Percentiles rank a stretch among this genome's conserved stretches.
These are phyloP conservation scores for Laguncularia racemosa DNA, from an alignment of 345 rosid species.

Conservation along the genomic window DNA sequence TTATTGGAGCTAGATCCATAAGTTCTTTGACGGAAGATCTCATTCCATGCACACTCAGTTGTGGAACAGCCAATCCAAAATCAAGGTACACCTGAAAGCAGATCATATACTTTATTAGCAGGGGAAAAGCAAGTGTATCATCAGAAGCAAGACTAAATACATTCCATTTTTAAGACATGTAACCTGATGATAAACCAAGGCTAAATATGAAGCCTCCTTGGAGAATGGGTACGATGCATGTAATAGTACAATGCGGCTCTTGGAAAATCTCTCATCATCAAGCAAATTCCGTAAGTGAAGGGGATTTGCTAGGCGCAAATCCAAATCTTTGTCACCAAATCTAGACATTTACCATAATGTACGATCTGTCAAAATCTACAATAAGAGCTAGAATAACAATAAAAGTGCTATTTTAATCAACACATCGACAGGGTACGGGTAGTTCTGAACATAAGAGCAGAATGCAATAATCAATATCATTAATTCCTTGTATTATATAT, in stretches of 20 bases:
- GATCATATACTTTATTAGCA: not conserved
- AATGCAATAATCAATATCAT: no score
- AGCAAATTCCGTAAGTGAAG: conserved; percentile 72
- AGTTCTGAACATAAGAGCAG: no score
- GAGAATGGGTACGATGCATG: conserved; percentile 98
- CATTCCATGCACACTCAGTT: conserved; percentile 89
- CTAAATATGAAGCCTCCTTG: conserved; percentile 81
- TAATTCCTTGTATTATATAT: no score
- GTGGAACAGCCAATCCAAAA: conserved; percentile 90
- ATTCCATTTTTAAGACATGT: conserved; percentile 6
- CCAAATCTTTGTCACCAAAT: conserved; percentile 92
- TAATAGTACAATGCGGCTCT: conserved; percentile 66
- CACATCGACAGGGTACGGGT: not conserved
- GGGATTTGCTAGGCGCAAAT: conserved; percentile 81
- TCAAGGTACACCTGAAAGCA: conserved; percentile 73
- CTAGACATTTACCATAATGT: conserved; percentile 24
- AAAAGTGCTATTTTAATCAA: no score
- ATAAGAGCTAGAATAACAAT: no score
- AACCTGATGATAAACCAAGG: conserved; percentile 86
- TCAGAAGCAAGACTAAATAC: conserved; percentile 1
- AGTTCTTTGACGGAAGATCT: conserved; percentile 81
- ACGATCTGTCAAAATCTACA: not conserved
- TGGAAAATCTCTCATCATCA: conserved; percentile 70
- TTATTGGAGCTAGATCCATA: conserved; percentile 72
- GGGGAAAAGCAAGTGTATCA: conserved; percentile 13